Conservation (phyloP, 495 filamentous ascomycete species). For the Aspergillus panamensis region DNA sequence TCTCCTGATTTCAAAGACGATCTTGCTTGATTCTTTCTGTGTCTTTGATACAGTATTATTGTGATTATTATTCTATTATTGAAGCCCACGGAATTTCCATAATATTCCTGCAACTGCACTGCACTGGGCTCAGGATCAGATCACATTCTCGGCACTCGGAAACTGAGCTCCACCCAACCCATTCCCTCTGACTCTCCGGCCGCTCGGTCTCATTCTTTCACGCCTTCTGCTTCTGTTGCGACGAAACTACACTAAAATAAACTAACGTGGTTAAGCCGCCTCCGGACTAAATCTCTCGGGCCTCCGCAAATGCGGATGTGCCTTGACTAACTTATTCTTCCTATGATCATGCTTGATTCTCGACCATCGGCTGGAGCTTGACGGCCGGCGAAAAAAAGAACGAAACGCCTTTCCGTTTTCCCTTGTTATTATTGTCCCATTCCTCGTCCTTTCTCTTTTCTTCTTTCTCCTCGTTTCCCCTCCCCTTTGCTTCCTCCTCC, state of each 20-base stretch:
- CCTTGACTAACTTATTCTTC: constrained; percentile 10
- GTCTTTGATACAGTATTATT: constrained; percentile 14
- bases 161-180: constrained; percentile 17
- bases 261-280: constrained; percentile 11
- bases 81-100: no score
- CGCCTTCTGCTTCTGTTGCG: neutral
- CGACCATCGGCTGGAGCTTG: constrained; percentile 1
- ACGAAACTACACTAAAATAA: no score
- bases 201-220: constrained; percentile 12
- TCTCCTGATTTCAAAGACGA: constrained; percentile 10
- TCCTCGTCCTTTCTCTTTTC: neutral
- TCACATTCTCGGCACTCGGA: constrained; percentile 31
- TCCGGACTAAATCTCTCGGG: constrained; percentile 25
- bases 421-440: constrained; percentile 5
- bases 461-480: constrained; percentile 2
- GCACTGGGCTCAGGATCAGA: neutral
- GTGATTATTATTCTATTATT: no score
- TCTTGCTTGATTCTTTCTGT: constrained; percentile 26
- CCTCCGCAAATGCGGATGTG: constrained; percentile 26
- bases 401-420: neutral
- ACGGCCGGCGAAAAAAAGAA: neutral
- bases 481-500: neutral
- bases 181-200: constrained; percentile 23
- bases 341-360: neutral
- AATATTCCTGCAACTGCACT: no score